phyloP scores from a whole-genome alignment of 805 yeast genomes.

The Yarrowia osloensis region DNA sequence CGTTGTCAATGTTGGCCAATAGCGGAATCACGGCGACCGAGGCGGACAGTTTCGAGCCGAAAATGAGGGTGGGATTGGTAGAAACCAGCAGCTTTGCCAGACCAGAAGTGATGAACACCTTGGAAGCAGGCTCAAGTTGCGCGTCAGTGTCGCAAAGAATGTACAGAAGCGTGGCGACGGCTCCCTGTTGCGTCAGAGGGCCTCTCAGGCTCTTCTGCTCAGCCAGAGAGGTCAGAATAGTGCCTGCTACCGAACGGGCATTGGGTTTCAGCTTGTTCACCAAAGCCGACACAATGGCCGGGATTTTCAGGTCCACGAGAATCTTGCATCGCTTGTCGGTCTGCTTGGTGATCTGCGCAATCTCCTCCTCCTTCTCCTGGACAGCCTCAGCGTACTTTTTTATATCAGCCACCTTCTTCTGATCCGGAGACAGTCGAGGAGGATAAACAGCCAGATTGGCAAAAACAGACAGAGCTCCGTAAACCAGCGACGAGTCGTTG shows the following conservation, averaged over 20 bases:
- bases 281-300: conserved; percentile 36
- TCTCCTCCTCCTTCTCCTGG: conserved; percentile 33
- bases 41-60: conserved; percentile 42
- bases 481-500: conserved; percentile 39
- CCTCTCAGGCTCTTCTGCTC: conserved; percentile 38
- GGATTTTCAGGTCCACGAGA: conserved; percentile 37
- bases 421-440: conserved; percentile 40
- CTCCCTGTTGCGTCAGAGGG: conserved; percentile 43
- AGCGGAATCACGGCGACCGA: conserved; percentile 42
- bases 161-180: conserved; percentile 41
- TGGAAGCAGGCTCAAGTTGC: conserved; percentile 34
- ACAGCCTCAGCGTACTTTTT: conserved; percentile 40
- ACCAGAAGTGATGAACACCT: conserved; percentile 38
- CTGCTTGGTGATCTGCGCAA: conserved; percentile 35
- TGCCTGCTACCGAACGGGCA: conserved; percentile 38
- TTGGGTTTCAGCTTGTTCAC: conserved; percentile 36
- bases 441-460: conserved; percentile 43
- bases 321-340: conserved; percentile 37
- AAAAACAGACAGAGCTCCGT: conserved; percentile 41
- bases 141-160: conserved; percentile 31
- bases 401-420: conserved; percentile 37
- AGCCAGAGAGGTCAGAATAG: conserved; percentile 41
- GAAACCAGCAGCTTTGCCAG: conserved; percentile 44
- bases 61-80: conserved; percentile 42
- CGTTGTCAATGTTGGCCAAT: conserved; percentile 37